phyloP scores from a whole-genome alignment of 2,329 filamentous ascomycete genomes.

The Nigrospora sphaerica region DNA sequence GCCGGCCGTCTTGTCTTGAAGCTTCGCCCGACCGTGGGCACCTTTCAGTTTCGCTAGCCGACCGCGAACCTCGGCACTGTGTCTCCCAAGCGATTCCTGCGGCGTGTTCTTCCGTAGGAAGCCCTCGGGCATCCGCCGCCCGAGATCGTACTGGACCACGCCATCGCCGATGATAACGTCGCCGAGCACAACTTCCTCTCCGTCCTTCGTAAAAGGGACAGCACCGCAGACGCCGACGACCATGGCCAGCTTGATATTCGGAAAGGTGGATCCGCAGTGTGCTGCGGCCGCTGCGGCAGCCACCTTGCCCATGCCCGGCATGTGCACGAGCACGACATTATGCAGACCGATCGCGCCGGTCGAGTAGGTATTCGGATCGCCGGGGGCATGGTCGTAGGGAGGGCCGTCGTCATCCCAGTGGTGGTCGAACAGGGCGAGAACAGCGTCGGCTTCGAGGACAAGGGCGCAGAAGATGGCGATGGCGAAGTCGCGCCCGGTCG shows the following conservation, averaged over 20 bases:
- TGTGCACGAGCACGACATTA: no score
- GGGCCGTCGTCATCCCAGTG: constrained; percentile 13
- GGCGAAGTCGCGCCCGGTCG: no score
- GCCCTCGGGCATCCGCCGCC: constrained; percentile 6
- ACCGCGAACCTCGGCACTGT: constrained; percentile 11
- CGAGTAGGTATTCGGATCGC: no score
- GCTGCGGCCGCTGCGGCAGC: no score
- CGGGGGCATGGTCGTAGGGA: constrained; percentile 11
- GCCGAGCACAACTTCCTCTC: no score
- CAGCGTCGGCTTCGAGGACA: constrained; percentile 15
- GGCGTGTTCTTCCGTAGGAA: constrained; percentile 14
- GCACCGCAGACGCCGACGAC: no score
- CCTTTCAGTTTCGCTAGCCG: constrained; percentile 21
- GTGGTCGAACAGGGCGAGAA: constrained; percentile 13
- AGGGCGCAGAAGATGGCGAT: constrained; percentile 24
- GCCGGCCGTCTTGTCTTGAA: constrained; percentile 1
- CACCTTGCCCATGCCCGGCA: no score
- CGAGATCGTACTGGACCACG: constrained; percentile 20
- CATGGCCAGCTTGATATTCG: no score
- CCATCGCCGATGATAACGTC: no score
- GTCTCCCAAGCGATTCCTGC: constrained; percentile 11
- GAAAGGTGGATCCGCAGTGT: no score
- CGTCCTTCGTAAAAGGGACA: no score
- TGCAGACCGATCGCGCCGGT: no score
- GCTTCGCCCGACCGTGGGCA: constrained; percentile 2